Evolutionary conservation across 257 asterid species (phyloP).

Genomic region (Solanum tacnaense): DNA sequence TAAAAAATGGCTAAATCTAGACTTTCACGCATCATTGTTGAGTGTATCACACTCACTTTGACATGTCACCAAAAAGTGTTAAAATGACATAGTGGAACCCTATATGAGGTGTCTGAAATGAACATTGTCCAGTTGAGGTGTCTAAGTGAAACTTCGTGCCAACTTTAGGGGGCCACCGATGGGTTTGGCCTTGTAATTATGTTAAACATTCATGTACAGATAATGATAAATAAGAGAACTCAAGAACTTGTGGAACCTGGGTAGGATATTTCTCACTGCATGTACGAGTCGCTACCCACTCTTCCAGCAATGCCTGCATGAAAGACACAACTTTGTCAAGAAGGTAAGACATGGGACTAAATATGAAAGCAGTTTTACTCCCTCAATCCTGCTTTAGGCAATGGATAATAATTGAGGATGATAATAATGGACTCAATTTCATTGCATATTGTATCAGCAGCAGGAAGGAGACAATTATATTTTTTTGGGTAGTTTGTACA

Average conservation of each 20-base stretch:
- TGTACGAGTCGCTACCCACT: conserved; percentile 71
- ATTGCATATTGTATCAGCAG: not conserved
- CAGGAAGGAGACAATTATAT: not conserved
- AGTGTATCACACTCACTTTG: not conserved
- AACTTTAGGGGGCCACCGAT: too few species aligned
- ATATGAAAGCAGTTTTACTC: not conserved
- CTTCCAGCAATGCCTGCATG: conserved; percentile 88
- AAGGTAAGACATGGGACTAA: not conserved
- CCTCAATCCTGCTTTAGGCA: not conserved
- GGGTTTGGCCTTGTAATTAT: too few species aligned
- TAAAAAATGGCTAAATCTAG: not conserved
- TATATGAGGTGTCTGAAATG: not conserved
- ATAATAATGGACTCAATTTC: not conserved
- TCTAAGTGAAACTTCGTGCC: too few species aligned
- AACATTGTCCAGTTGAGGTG: too few species aligned
- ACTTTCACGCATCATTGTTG: not conserved
- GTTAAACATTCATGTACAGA: not conserved
- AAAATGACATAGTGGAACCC: not conserved
- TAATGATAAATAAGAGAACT: not conserved
- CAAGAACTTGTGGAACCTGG: conserved; percentile 41
- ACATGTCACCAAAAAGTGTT: not conserved
- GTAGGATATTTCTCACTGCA: conserved; percentile 57
- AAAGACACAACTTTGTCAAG: conserved; percentile 4
- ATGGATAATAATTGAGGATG: not conserved
- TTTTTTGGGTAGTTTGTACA: not conserved